Evolutionary conservation across 2,329 filamentous ascomycete genomes (phyloP), one percentile per base, ranked within the genome.

Genomic region (Sarocladium kiliense): DNA sequence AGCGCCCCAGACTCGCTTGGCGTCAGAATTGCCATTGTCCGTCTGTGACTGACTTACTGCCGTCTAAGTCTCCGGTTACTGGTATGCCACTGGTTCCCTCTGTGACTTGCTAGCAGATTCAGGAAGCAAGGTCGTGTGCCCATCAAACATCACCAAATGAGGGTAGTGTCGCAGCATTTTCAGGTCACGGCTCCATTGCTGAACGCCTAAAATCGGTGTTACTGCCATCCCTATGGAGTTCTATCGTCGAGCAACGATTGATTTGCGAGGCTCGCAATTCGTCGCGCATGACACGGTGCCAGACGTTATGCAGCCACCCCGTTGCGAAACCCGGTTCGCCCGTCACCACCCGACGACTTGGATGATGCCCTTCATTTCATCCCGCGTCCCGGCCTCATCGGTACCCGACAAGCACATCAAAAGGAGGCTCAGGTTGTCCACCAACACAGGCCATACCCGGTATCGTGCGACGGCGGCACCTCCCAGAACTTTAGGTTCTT

Each of bases 1-100:
- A 51, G 47, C 47, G 30, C 47, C 47, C 47, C 47, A 34, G 19
- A 36, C 16, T 36, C 30, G 27, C 26, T 36, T 51, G 47, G 47
- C 47, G 47, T 11, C n/a, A 51, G 47, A 51, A 21, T 36, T 34
- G 47, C 5, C 27, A 9, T 32, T 10, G 18, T 21, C 16, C 16
- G 41, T 26, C 41, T 23, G 41, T 45, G 4, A 23, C 41, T 10
- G 6, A 3, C 21, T 19, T 11, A 6, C n/a, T 23, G 41, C 7
- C 18, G 7, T 18, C 14, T 5, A 41, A 6, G n/a, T 9, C 7
- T 41, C 7, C 30, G 30, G 30, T 12, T 32, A 32, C 12, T 6
- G 30, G 30, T 32, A 32, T 32, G 30, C 30, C 30, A 12, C 12
- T 32, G 7, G 30, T 32, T 32, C 30, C 6, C 12, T 7, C 30